These are phyloP conservation scores for Williopsis jadinii DNA, from an alignment of 1,139 yeast genomes.

Conservation along the genomic window DNA sequence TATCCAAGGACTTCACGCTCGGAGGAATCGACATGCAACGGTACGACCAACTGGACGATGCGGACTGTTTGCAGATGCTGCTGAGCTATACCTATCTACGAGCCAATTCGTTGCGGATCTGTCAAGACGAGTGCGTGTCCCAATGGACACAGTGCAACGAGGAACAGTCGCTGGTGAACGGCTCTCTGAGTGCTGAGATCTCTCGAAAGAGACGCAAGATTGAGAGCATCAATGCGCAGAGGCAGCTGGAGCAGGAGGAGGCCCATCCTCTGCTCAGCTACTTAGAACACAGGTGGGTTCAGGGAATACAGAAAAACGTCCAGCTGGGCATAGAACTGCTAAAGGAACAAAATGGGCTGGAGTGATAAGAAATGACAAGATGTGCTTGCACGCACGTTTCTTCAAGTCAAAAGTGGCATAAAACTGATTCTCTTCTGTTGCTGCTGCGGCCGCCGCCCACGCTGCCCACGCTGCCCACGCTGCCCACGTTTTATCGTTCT, in stretches of 20 bases:
- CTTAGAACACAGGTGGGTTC: slow-evolving; percentile 16
- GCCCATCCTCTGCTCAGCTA: slow-evolving; percentile 13
- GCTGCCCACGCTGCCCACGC: no score
- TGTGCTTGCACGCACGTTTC: no score
- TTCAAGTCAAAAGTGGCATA: no score
- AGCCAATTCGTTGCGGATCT: slow-evolving; percentile 7
- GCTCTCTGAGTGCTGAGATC: neutral
- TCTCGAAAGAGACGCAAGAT: slow-evolving; percentile 12
- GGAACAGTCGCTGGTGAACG: neutral
- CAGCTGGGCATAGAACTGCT: slow-evolving; percentile 18
- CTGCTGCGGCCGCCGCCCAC: no score
- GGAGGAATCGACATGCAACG: slow-evolving; percentile 17
- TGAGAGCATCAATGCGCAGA: slow-evolving; percentile 12
- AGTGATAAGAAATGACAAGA: neutral
- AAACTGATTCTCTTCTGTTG: no score
- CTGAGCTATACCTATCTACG: slow-evolving; percentile 15
- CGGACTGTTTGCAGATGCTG: slow-evolving; percentile 11
- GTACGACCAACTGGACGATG: slow-evolving; percentile 13
- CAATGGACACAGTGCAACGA: slow-evolving; percentile 16
- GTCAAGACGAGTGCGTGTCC: slow-evolving; percentile 8
- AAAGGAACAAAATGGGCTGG: slow-evolving; percentile 5
- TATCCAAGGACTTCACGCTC: slow-evolving; percentile 9
- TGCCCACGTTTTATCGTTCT: no score
- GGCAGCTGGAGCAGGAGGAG: slow-evolving; percentile 12
- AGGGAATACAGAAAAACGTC: slow-evolving; percentile 16